Conservation (phyloP, 148 eudicot species). For the Arctostaphylos glauca region DNA sequence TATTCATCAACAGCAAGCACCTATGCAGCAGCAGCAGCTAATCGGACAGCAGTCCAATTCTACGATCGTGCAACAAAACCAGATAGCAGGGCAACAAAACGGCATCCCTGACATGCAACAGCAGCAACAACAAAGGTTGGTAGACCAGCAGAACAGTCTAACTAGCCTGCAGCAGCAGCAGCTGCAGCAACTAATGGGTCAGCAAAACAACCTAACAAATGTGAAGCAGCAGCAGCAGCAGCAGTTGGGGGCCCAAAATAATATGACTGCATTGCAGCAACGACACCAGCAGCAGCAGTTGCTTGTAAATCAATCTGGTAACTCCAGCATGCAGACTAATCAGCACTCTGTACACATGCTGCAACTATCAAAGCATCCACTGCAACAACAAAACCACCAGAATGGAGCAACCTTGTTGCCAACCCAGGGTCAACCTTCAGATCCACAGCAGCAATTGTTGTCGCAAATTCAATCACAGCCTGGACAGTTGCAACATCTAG, state of each 20-base stretch:
- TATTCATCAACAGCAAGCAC: slow-evolving; percentile 54
- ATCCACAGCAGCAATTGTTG: slow-evolving; percentile 66
- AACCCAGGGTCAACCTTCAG: slow-evolving; percentile 51
- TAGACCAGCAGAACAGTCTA: slow-evolving; percentile 61
- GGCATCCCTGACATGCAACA: slow-evolving; percentile 73
- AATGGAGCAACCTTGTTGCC: slow-evolving; percentile 47
- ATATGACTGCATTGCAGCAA: slow-evolving; percentile 45
- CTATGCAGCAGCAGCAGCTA: slow-evolving; percentile 42
- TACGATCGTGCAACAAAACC: slow-evolving; percentile 56
- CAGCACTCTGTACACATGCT: slow-evolving; percentile 64
- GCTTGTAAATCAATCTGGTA: slow-evolving; percentile 67
- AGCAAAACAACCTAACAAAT: slow-evolving; percentile 48
- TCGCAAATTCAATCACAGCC: slow-evolving; percentile 82
- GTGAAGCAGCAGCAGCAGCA: slow-evolving; percentile 66
- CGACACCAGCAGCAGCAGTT: slow-evolving; percentile 48
- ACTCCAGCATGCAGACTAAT: slow-evolving; percentile 53
- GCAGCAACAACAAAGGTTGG: slow-evolving; percentile 57
- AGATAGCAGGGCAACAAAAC: slow-evolving; percentile 61
- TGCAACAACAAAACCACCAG: slow-evolving; percentile 68
- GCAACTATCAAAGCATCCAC: slow-evolving; percentile 61
- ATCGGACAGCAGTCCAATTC: slow-evolving; percentile 55
- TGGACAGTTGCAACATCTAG: slow-evolving; percentile 67
- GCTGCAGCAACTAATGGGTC: slow-evolving; percentile 46
- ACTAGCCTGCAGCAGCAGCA: slow-evolving; percentile 60
- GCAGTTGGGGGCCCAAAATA: slow-evolving; percentile 63